Conservation (phyloP, 371 early-diverging fungal species). For the Lichtheimia ramosa region DNA sequence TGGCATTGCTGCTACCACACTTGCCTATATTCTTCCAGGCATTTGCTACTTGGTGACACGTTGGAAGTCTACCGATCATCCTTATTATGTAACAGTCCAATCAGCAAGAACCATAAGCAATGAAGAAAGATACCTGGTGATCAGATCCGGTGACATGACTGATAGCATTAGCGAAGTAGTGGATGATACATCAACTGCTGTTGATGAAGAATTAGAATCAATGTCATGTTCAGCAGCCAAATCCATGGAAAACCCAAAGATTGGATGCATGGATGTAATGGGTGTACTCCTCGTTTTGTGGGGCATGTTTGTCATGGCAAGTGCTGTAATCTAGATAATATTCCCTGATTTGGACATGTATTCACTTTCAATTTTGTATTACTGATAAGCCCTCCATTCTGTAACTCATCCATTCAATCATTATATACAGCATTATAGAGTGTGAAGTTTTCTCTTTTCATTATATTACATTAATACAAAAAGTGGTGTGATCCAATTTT, state of each 20-base stretch:
- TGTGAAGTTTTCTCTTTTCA: not conserved
- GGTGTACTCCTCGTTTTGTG: slow-evolving; percentile 37
- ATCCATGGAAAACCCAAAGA: not conserved
- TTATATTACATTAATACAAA: no score
- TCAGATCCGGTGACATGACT: no score
- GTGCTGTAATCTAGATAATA: slow-evolving; percentile 8
- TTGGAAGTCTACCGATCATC: not conserved
- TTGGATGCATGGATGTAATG: slow-evolving; percentile 19
- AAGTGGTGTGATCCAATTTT: no score
- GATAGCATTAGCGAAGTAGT: no score
- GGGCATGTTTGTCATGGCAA: slow-evolving; percentile 43
- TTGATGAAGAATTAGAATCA: no score
- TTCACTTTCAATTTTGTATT: no score
- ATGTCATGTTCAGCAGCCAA: slow-evolving; percentile 5
- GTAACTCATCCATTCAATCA: not conserved
- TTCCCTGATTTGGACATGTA: not conserved
- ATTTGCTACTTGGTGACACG: slow-evolving; percentile 33
- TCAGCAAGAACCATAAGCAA: no score
- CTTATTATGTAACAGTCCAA: no score
- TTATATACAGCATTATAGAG: not conserved
- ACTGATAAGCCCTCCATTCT: no score
- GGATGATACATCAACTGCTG: no score
- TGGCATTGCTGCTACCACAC: slow-evolving; percentile 42
- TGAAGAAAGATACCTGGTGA: no score
- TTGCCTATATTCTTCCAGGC: slow-evolving; percentile 49